Evolutionary conservation across 345 rosid species (phyloP), one percentile per base, ranked within the genome.

Genomic region (Citrus glauca): DNA sequence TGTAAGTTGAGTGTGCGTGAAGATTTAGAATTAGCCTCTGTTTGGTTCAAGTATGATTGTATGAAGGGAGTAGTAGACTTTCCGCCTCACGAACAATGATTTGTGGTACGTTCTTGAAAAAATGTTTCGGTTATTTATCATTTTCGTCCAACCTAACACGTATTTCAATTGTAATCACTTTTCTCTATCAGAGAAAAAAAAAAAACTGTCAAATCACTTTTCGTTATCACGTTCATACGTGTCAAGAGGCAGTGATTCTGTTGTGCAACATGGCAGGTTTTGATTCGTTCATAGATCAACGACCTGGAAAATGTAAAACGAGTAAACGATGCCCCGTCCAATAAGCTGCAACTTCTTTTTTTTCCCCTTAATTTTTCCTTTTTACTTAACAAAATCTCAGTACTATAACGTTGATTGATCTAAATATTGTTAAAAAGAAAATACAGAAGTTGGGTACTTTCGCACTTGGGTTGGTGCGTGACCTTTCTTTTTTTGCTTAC

Each of bases 31-130:
- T 66, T 53, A 19, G 57, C 7, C 20, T 53, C 2, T 53, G 50
- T 17, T 17, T 53, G 57, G 22, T 28, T 14, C 0, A 30, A 13
- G 13, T 0, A 48, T 40, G 10, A 40, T 40, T 40, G 45, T 40
- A 9, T 37, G 63, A n/a, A 37, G 56, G 63, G 16, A 53, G 65
- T 56, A 65, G 56, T 69, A 22, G 50, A 22, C 73, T 74, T 74
- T 64, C 69, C 70, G 77, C 59, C 57, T 61, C 19, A 2, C 16
- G 22, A 74, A 74, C 40, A 69, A 69, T 69, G 59, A 69, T 45
- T 69, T 48, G n/a, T 16, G 30, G 17, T 53, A 45, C 1, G 50
- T 45, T 45, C 50, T 45, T 45, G 50, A 45, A 45, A 10, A 13
- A 13, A 13, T 45, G 17, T 45, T 45, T 45, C 17, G 17, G 50